phyloP scores from a whole-genome alignment of 306 rosid genomes.

The Quercus alba region DNA sequence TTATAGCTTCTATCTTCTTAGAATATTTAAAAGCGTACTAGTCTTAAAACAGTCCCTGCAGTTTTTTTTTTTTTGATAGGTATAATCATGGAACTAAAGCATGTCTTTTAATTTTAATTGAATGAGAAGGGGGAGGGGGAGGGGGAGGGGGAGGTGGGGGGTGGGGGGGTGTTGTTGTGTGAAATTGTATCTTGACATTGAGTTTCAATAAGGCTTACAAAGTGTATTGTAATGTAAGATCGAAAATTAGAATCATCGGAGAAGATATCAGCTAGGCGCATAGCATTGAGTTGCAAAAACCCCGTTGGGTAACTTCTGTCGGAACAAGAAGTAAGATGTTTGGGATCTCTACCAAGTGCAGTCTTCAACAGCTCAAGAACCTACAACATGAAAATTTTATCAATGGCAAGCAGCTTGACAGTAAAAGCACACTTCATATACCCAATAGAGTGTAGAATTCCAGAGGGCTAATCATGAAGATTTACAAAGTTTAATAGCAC shows the following conservation, averaged over 20 bases:
- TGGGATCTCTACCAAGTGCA: conserved; percentile 60
- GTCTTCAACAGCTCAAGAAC: conserved; percentile 73
- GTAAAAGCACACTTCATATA: conserved; percentile 2
- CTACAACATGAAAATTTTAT: conserved; percentile 40
- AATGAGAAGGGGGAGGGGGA: too few species aligned
- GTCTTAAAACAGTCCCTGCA: background rate
- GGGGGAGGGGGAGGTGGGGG: too few species aligned
- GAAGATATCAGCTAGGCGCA: conserved; percentile 92
- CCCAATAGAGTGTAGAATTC: background rate
- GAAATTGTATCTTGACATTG: background rate
- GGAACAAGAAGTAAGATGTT: conserved; percentile 24
- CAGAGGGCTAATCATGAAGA: background rate
- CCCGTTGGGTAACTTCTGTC: conserved; percentile 70
- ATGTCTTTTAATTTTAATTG: background rate
- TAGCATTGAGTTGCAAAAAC: conserved; percentile 88
- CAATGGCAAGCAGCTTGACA: conserved; percentile 11
- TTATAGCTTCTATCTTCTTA: background rate
- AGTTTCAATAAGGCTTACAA: conserved; percentile 46
- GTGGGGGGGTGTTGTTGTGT: too few species aligned
- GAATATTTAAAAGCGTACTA: background rate
- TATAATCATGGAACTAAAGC: background rate
- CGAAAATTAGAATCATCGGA: conserved; percentile 96
- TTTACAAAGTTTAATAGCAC: background rate
- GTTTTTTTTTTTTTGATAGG: background rate
- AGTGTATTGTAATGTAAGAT: conserved; percentile 66